Percentiles rank a stretch among this genome's conserved stretches.
These are phyloP conservation scores for Cordyceps pruinosa DNA, from an alignment of 2,329 filamentous ascomycete genomes.

Conservation along the genomic window DNA sequence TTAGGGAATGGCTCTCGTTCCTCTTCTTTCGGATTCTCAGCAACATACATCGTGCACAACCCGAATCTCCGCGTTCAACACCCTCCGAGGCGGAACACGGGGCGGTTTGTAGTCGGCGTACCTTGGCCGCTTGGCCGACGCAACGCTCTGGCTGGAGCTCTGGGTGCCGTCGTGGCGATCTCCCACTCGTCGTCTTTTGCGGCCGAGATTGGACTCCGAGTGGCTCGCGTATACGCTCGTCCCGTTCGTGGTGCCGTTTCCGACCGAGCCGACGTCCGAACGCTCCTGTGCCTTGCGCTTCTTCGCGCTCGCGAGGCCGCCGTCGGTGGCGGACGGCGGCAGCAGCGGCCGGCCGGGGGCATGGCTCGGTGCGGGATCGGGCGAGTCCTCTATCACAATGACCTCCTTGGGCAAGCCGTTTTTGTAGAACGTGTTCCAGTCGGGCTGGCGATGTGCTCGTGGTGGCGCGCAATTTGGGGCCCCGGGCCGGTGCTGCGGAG, in stretches of 20 bases:
- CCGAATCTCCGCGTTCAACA: slow-evolving; percentile 28
- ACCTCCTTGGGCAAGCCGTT: slow-evolving; percentile 70
- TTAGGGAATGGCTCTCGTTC: not conserved
- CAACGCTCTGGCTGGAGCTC: not conserved
- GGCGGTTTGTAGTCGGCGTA: slow-evolving; percentile 5
- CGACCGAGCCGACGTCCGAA: not conserved
- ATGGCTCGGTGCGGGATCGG: slow-evolving; percentile 34
- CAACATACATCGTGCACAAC: slow-evolving; percentile 48
- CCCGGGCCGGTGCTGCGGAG: slow-evolving; percentile 7
- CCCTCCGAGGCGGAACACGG: not conserved
- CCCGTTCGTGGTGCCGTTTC: not conserved
- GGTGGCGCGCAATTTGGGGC: slow-evolving; percentile 5
- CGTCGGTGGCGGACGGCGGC: not conserved
- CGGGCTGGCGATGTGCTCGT: slow-evolving; percentile 41
- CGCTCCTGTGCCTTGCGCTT: slow-evolving; percentile 4
- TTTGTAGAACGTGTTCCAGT: slow-evolving; percentile 70
- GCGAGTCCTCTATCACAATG: slow-evolving; percentile 67
- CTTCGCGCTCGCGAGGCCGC: not conserved
- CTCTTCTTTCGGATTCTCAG: not conserved
- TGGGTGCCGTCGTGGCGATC: not conserved
- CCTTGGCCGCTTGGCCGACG: not conserved
- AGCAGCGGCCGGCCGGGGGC: not conserved
- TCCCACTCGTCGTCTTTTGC: slow-evolving; percentile 4
- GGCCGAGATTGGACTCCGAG: slow-evolving; percentile 4
- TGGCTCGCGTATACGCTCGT: not conserved